Base-by-base conservation (phyloP, 257 asterid species). In the Petunia axillaris region DNA sequence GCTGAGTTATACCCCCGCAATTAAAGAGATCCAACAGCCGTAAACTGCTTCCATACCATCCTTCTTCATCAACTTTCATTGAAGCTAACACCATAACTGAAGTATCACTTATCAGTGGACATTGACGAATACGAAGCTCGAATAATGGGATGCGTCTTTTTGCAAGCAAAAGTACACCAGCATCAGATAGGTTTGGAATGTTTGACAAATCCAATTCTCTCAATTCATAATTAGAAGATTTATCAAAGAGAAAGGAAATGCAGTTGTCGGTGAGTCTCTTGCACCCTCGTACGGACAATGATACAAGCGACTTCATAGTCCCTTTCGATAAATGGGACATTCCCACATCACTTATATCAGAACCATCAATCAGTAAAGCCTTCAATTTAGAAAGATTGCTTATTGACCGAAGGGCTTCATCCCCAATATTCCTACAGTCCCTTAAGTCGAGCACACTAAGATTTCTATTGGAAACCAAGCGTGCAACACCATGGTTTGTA, bases 91-190 rank as follows among this genome's bases (percentile, higher is more conserved):
- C 96, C 86, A 92, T 91, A 14, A 96, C 88, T 36, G 99, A 90
- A 53, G 92, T 88, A 79, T 96, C 98, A 2, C 99, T 96, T 46
- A 96, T 89, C 36, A 90, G 88, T 35, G 97, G 99, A 68, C 99
- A 96, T 62, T 94, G 99, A 50, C 99, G 88, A 85, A 96, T n/a
- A 11, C 98, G 91, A 2, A 96, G 96, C 91, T 91, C 96, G 7
- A 85, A 76, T 77, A 96, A 55, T 2, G 97, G 97, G 64, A 91
- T 77, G 1, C 84, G 95, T 46, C 88, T 89, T 82, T 86, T 90
- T 13, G 95, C 97, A 52, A 96, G 91, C 54, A 62, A 50, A 79
- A 96, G 91, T 65, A 96, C 83, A 35, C 91, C 95, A 5, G 87
- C 91, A 77, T 94, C 98, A 38, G 98, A 87, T 36, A 96, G 86